A percentile compares a stretch with the other conserved stretches of the same genome.
Conservation (phyloP, 78 protist species). For the Pigoraptor vietnamica region DNA sequence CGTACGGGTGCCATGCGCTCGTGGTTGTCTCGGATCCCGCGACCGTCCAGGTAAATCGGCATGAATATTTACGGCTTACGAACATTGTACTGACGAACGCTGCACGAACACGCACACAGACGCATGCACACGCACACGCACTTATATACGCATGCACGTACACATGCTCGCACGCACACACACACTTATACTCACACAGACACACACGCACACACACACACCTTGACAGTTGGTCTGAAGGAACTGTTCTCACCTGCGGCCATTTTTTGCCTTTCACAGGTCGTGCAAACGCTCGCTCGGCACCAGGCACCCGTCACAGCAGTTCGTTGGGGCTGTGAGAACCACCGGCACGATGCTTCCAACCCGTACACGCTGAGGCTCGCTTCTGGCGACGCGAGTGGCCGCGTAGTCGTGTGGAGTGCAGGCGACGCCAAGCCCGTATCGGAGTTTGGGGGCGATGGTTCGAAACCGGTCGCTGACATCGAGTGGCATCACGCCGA, state of each 20-base stretch:
- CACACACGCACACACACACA: not conserved
- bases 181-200: not conserved
- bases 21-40: not conserved
- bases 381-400: not conserved
- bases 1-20: not conserved
- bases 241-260: no score
- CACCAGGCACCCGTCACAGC: not conserved
- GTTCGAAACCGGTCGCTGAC: not conserved
- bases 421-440: not conserved
- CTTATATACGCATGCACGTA: not conserved
- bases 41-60: not conserved
- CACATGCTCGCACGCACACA: not conserved
- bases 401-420: not conserved
- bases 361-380: not conserved
- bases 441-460: not conserved
- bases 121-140: slow-evolving; percentile 2
- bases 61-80: not conserved
- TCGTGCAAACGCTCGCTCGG: not conserved
- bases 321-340: not conserved
- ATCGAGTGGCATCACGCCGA: not conserved
- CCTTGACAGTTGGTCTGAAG: no score
- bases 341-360: not conserved
- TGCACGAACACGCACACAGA: not conserved
- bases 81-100: not conserved
- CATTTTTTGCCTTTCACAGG: not conserved